A percentile compares a stretch with the other conserved stretches of the same genome.
Conservation (phyloP, 148 eudicot species). For the Arctostaphylos glauca region DNA sequence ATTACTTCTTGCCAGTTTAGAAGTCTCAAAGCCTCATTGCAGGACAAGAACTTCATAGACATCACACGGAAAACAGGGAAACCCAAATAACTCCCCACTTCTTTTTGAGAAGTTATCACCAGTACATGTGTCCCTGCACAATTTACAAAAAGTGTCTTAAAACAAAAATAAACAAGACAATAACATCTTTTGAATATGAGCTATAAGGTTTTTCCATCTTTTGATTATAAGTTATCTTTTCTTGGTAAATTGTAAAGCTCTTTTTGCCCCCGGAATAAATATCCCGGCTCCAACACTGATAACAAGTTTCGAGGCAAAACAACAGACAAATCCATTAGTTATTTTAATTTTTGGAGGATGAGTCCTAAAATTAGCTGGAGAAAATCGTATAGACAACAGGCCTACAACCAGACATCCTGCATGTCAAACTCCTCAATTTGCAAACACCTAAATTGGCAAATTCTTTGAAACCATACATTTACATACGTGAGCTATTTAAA, state of each 20-base stretch:
- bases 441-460: neutral
- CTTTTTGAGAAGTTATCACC: conserved; percentile 74
- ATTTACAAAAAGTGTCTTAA: conserved; percentile 3
- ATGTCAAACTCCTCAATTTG: neutral
- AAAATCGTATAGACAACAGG: neutral
- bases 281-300: neutral
- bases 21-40: conserved; percentile 52
- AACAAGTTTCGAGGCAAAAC: neutral
- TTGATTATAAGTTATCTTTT: neutral
- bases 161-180: neutral
- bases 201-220: neutral
- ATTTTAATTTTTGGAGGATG: neutral
- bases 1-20: conserved; percentile 64
- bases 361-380: neutral
- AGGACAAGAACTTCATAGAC: conserved; percentile 85
- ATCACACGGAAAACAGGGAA: conserved; percentile 72
- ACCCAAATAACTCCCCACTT: conserved; percentile 86
- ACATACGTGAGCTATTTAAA: neutral
- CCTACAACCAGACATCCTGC: neutral
- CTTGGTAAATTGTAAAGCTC: neutral
- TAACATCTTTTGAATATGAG: no score
- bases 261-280: neutral
- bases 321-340: neutral
- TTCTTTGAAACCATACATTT: neutral
- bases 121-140: conserved; percentile 66